Evolutionary conservation across 139 green algal species (phyloP), one percentile per base, ranked within the genome.

Genomic region (Chlorella sorokiniana): DNA sequence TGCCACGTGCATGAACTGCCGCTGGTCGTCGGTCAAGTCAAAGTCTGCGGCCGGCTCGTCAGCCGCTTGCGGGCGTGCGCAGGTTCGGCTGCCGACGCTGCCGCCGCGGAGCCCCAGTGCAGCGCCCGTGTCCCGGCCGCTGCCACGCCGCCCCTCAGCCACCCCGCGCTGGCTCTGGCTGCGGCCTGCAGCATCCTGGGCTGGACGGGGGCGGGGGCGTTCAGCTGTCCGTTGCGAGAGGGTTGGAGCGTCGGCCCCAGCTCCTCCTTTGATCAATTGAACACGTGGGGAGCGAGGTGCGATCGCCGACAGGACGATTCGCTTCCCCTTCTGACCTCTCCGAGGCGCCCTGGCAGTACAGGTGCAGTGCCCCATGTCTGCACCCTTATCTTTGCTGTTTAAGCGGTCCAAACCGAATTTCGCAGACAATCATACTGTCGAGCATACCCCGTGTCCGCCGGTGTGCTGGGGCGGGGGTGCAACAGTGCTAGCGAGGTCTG

Each of bases 1-100:
- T 0, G 92, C 92, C 41, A 93, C 44, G 4, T 70, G 29, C 62
- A 85, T 61, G n/a, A 94, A 88, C 18, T 90, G 84, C 31, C 72
- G 64, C 51, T 83, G 78, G 18, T 81, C 75, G 29, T 81, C 75
- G 0, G 75, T 72, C n/a, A 81, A 20, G 59, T 56, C 75, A 45
- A 70, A 70, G n/a, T 59, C 62, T 6, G 62, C 62, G n/a, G n/a
- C n/a, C n/a, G n/a, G n/a, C n/a, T n/a, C 56, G 6, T 29, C 56
- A 65, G 29, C 56, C 6, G 23, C 56, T 65, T 29, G 56, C 56
- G 23, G 29, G 31, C 63, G 63, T 45, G 9, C 18, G 63, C 63
- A 5, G 11, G n/a, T 22, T 7, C 63, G 41, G n/a, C 63, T 40
- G n/a, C 63, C 9, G 31, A 22, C 18, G n/a, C n/a, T n/a, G 63